These are phyloP conservation scores for Aspergillus sp. DNA, from an alignment of 2,329 filamentous ascomycete species.

Conservation along the genomic window DNA sequence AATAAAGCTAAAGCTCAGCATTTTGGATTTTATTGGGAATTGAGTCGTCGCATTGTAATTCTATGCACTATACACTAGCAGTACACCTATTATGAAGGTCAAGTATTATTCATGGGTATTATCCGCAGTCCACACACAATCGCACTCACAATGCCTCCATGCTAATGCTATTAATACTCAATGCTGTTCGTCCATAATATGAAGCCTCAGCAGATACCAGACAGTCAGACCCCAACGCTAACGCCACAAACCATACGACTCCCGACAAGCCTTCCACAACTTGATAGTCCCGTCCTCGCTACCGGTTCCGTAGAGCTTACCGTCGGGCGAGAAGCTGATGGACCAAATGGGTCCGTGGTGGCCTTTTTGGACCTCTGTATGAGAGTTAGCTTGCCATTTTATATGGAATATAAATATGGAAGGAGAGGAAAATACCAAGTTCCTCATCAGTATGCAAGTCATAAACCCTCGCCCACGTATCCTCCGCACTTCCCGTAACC, in stretches of 20 bases:
- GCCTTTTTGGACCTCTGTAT: slow-evolving; percentile 78
- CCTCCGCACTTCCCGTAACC: slow-evolving; percentile 81
- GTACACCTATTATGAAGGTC: too few relatives aligned
- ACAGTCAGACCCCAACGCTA: slow-evolving; percentile 17
- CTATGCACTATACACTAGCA: too few relatives aligned
- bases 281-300: slow-evolving; percentile 98
- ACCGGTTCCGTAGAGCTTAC: slow-evolving; percentile 90
- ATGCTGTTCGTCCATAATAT: too few relatives aligned
- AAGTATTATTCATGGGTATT: not conserved
- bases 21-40: too few relatives aligned
- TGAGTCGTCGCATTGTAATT: too few relatives aligned
- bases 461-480: slow-evolving; percentile 96
- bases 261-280: slow-evolving; percentile 63
- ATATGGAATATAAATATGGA: not conserved
- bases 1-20: too few relatives aligned
- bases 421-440: slow-evolving; percentile 33
- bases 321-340: slow-evolving; percentile 86
- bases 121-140: too few relatives aligned
- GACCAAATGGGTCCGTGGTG: slow-evolving; percentile 98
- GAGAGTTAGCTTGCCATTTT: slow-evolving; percentile 1
- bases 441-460: slow-evolving; percentile 76
- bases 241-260: slow-evolving; percentile 59
- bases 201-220: too few relatives aligned
- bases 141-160: too few relatives aligned
- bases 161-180: too few relatives aligned